These are phyloP conservation scores for Trichoderma virens DNA, from an alignment of 495 filamentous ascomycete species.

Conservation along the genomic window DNA sequence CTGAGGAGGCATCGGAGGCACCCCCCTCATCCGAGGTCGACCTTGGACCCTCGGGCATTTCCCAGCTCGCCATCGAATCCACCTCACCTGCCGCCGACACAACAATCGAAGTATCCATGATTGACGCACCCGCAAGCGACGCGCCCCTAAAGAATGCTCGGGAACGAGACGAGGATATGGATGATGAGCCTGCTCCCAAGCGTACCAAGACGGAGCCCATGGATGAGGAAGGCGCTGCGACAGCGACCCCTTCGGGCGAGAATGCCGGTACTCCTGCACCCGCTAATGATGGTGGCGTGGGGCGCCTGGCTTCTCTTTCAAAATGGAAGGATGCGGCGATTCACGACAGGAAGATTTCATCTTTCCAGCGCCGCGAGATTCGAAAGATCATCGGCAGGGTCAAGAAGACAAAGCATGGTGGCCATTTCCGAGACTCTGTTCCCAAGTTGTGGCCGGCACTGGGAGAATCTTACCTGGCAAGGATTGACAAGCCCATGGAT, in stretches of 20 bases:
- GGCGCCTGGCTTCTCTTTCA: neutral
- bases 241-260: neutral
- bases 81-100: conserved; percentile 16
- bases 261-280: conserved; percentile 3
- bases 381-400: conserved; percentile 54
- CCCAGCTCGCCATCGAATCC: conserved; percentile 24
- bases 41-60: conserved; percentile 16
- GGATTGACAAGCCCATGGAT: conserved; percentile 75
- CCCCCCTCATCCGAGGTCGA: conserved; percentile 7
- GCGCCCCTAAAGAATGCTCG: conserved; percentile 53
- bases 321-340: conserved; percentile 18
- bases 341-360: conserved; percentile 32
- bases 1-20: conserved; percentile 13
- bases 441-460: conserved; percentile 39
- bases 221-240: neutral
- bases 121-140: conserved; percentile 23
- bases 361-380: conserved; percentile 38
- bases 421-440: conserved; percentile 68
- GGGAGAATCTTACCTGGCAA: conserved; percentile 57
- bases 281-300: conserved; percentile 15
- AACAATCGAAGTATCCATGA: conserved; percentile 29
- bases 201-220: conserved; percentile 55
- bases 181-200: conserved; percentile 71
- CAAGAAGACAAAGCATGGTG: conserved; percentile 72
- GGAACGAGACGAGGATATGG: conserved; percentile 63